Evolutionary conservation across 495 filamentous ascomycete genomes (phyloP).

Genomic region (Coniosporium apollinis): DNA sequence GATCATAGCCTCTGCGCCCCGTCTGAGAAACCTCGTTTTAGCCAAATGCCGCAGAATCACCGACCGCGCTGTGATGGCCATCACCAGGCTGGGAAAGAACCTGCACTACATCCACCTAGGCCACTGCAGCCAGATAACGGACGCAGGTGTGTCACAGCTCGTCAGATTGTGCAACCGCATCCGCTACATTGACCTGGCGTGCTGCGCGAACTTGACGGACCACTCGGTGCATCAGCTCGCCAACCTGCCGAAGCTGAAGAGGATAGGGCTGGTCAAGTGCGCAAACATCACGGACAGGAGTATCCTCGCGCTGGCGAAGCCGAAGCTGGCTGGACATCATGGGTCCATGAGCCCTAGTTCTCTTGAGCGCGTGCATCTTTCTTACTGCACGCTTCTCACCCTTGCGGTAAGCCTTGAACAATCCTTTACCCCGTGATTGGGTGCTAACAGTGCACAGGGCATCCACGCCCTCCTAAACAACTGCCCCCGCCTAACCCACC

Average conservation of each 20-base stretch:
- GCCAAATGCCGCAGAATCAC: constrained; percentile 90
- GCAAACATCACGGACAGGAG: constrained; percentile 72
- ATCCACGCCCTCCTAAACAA: constrained; percentile 78
- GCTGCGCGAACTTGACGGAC: constrained; percentile 83
- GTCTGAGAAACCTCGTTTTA: constrained; percentile 80
- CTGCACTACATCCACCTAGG: constrained; percentile 91
- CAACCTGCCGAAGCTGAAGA: constrained; percentile 72
- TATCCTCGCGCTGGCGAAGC: constrained; percentile 64
- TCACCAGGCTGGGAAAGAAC: constrained; percentile 83
- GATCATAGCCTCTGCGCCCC: constrained; percentile 71
- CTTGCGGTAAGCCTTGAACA: constrained; percentile 42
- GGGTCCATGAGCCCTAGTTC: constrained; percentile 35
- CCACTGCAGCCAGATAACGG: constrained; percentile 82
- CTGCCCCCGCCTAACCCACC: constrained; percentile 82
- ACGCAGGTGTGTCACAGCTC: constrained; percentile 64
- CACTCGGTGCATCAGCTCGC: constrained; percentile 71
- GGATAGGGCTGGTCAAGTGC: constrained; percentile 94
- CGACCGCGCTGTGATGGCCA: constrained; percentile 71
- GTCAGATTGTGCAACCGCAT: constrained; percentile 83
- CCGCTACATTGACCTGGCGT: constrained; percentile 92
- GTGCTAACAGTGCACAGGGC: constrained; percentile 38
- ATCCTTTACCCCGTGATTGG: background rate
- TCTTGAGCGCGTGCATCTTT: constrained; percentile 88
- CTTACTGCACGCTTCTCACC: constrained; percentile 77
- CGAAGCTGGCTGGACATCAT: constrained; percentile 25